Base-by-base conservation (phyloP, 2,329 filamentous ascomycete genomes). In the Scopulariopsis brevicaulis region DNA sequence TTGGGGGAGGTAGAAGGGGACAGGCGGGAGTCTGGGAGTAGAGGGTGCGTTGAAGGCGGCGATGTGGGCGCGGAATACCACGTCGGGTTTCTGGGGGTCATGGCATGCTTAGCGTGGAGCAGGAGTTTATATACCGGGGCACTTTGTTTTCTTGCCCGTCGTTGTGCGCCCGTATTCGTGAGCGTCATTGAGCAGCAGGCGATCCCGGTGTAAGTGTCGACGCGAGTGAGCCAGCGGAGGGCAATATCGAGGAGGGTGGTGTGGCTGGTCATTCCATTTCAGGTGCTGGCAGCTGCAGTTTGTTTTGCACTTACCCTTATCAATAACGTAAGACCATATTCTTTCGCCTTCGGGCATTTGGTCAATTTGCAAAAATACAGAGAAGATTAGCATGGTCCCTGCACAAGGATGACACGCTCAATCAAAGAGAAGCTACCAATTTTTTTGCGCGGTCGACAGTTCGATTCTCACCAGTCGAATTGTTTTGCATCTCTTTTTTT, bases 341-440 rank as follows among this genome's bases (percentile, higher is more conserved):
- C 25, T 46, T 7, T 48, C 18, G 46, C 46, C 46, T 50, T 50
- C 46, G 46, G 46, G 46, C 46, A 50, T 50, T 50, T 50, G 46
- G 46, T 50, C 46, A 50, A 50, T 50, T 50, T 50, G 46, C 46
- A 50, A 50, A 50, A 50, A 50, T 50, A 50, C 46, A 50, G 46
- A 50, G 46, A 50, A 56, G 55, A 56, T 56, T 56, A 56, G 55
- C 55, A 56, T 56, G 55, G 55, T 56, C 55, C 55, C 55, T 56
- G 55, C 55, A 56, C 55, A 91, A 91, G 87, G 87, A 90, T 90
- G 87, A 90, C 86, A 89, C 84, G 84, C 83, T 86, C 78, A 81
- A 83, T 81, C 82, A 85, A 85, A 86, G 84, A 86, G 83, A 84
- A 81, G 78, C 82, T 80, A 77, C 40, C 40, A 50, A 56, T 56